Evolutionary conservation across 306 rosid species (phyloP).

Genomic region (Rosa multiflora): DNA sequence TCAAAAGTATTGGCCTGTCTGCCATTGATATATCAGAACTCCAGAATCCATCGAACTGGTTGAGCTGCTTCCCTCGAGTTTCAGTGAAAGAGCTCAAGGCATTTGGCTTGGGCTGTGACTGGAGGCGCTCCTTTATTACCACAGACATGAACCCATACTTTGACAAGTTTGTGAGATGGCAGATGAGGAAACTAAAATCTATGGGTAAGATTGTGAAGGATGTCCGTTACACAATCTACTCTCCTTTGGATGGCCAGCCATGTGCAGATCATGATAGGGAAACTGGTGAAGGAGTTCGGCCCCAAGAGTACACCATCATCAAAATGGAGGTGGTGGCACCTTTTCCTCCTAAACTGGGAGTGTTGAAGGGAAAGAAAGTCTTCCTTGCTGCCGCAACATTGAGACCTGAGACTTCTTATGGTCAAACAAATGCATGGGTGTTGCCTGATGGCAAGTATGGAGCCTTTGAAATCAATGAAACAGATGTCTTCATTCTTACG

Average conservation of each 20-base stretch:
- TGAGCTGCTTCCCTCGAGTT: constrained; percentile 70
- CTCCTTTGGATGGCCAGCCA: constrained; percentile 50
- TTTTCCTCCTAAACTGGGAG: constrained; percentile 54
- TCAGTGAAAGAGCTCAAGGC: constrained; percentile 81
- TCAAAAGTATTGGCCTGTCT: constrained; percentile 29
- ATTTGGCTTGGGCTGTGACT: constrained; percentile 87
- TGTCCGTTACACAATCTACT: constrained; percentile 53
- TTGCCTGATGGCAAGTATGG: constrained; percentile 85
- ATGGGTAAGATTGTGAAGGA: constrained; percentile 85
- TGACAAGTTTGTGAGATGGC: constrained; percentile 83
- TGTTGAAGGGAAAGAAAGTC: constrained; percentile 66
- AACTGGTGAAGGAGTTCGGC: constrained; percentile 86
- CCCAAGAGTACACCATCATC: constrained; percentile 60
- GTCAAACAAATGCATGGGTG: constrained; percentile 92
- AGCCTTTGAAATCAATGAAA: constrained; percentile 74
- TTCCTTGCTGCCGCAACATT: constrained; percentile 68
- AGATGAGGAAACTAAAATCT: constrained; percentile 79
- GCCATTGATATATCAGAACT: constrained; percentile 63
- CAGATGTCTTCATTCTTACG: constrained; percentile 62
- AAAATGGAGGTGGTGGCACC: constrained; percentile 74
- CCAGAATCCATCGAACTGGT: constrained; percentile 74
- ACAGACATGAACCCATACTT: constrained; percentile 72
- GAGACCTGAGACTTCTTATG: constrained; percentile 92
- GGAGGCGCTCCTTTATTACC: constrained; percentile 81
- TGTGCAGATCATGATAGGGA: constrained; percentile 95